These are phyloP conservation scores for Macadamia tetraphylla DNA, from an alignment of 164 flowering plant species.

Conservation along the genomic window DNA sequence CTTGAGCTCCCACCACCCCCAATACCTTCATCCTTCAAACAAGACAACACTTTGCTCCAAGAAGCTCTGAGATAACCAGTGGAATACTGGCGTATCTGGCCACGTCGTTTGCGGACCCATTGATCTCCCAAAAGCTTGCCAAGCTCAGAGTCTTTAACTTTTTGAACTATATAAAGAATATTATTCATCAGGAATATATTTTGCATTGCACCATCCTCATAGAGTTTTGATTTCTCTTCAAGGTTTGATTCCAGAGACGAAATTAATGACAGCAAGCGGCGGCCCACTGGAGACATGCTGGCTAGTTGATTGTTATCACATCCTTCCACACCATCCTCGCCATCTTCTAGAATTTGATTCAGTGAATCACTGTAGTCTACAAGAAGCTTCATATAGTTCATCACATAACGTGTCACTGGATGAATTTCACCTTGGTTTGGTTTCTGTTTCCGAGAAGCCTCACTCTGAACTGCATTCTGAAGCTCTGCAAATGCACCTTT, in stretches of 20 bases:
- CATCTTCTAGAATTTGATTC: conserved; percentile 40
- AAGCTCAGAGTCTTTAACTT: conserved; percentile 82
- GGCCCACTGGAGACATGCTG: conserved; percentile 35
- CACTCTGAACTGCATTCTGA: conserved; percentile 61
- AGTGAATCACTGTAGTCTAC: conserved; percentile 70
- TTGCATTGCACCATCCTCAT: conserved; percentile 69
- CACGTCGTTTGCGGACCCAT: conserved; percentile 75
- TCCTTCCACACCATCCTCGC: conserved; percentile 14
- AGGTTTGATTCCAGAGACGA: conserved; percentile 61
- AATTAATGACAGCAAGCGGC: conserved; percentile 38
- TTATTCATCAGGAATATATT: conserved; percentile 82
- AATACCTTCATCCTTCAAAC: conserved; percentile 79
- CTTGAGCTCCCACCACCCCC: conserved; percentile 55
- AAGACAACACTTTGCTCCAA: conserved; percentile 69
- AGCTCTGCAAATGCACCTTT: conserved; percentile 71
- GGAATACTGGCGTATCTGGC: conserved; percentile 60
- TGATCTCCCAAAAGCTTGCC: conserved; percentile 63
- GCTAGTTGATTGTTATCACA: conserved; percentile 26
- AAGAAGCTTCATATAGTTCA: conserved; percentile 71
- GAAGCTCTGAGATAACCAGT: conserved; percentile 77
- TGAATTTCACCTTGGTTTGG: conserved; percentile 58
- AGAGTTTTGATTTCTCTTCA: conserved; percentile 68
- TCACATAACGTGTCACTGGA: conserved; percentile 75
- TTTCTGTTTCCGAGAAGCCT: conserved; percentile 52
- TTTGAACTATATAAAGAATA: conserved; percentile 70